Evolutionary conservation across 1,284 basidiomycete species (phyloP), one percentile per base, ranked within the genome.

Genomic region (Cryptococcus sp.): DNA sequence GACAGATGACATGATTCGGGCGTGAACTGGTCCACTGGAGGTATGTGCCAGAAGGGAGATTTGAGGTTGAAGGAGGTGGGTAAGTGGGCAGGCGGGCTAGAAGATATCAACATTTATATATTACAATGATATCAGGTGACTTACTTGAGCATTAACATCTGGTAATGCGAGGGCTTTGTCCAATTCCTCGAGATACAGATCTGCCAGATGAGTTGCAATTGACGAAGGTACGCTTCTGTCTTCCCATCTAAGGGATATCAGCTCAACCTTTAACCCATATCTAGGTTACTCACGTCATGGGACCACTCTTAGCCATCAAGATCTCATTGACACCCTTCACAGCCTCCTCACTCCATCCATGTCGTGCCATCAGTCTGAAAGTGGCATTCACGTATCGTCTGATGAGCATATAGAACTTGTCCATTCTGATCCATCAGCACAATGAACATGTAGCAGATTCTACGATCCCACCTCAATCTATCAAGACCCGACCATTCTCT

Each of bases 341-440:
- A 3, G 78, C 76, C 8, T 72, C 66, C 13, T 71, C 63, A 4
- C 86, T 81, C 93, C 93, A 98, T 43, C 81, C 78, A 46, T 80
- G 78, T 52, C 86, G 81, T 34, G 86, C 81, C 10, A 97, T 80
- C 13, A 98, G 81, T 37, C 86, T 80, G 75, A 98, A 94, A 0
- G 87, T 85, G 0, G 87, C 88, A 64, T 91, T 88, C 46, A 91
- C 81, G 68, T 93, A 97, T 57, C 89, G 82, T 51, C 95, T 83
- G 58, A 98, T 86, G 50, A 98, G 86, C 83, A 98, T 85, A 72
- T 95, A 94, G 75, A 90, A 98, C 75, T 98, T 98, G 83, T 98
- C 93, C 73, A 96, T 86, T 64, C 92, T 94, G 70, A n/a, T 42
- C 23, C 5, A 42, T 62, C 46, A 62, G 57, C 53, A 23, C 2